Evolutionary conservation across 768 basidiomycete genomes (phyloP), one percentile per base, ranked within the genome.

Genomic region (Wakefieldia striispora): DNA sequence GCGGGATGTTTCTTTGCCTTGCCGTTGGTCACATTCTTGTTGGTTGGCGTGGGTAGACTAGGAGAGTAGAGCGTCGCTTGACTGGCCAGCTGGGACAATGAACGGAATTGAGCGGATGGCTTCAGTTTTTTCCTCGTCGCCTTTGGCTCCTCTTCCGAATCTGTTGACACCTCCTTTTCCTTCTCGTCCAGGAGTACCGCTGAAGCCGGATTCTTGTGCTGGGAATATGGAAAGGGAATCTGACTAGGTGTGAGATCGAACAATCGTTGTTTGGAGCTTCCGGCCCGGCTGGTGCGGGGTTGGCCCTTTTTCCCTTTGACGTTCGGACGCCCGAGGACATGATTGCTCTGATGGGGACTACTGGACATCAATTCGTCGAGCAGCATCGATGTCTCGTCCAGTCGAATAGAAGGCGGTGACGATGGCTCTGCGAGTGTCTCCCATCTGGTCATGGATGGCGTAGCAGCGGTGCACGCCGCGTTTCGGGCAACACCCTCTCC

Each of bases 241-340:
- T 81, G 82, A 54, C 77, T 83, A 54, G 75, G 73, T 23, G 77
- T 70, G 16, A 70, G 73, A 23, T 81, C 62, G 59, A 86, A 85
- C 42, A 82, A 60, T 14, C 78, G 58, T 43, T 53, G 54, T 31
- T 42, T 47, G 6, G 54, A 41, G 17, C 7, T 51, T n/a, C 38
- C 26, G 6, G 45, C 47, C 17, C 16, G 40, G 3, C 19, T 43
- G 2, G 43, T 49, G 19, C 37, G n/a, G 20, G 43, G 6, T 27
- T 26, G 42, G 10, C 21, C 38, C 26, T 46, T 38, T 40, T 48
- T 50, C 59, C 43, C 42, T 58, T 66, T 52, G 43, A 33, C 40
- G 12, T 49, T 45, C 26, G 12, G 13, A 14, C 35, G 47, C 27
- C 34, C 41, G 19, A 11, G 50, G 5, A 21, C 11, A 24, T 14